phyloP scores from a whole-genome alignment of 345 rosid genomes.

The Acer campestre region DNA sequence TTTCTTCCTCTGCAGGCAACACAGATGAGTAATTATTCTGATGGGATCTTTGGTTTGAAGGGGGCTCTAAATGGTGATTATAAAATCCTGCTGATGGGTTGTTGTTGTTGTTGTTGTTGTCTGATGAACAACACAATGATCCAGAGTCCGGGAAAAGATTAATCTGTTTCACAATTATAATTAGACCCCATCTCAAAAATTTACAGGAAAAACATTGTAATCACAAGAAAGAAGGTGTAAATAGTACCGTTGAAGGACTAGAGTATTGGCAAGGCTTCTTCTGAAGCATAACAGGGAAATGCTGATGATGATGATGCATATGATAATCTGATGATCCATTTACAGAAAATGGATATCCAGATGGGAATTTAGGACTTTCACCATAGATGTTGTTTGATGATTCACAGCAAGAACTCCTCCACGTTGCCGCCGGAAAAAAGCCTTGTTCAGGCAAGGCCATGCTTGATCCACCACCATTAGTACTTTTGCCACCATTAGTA shows the following conservation, averaged over 20 bases:
- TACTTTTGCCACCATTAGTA: constrained; percentile 14
- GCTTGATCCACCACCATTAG: constrained; percentile 30
- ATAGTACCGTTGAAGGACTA: constrained; percentile 40
- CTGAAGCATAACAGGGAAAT: constrained; percentile 40
- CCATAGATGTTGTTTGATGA: constrained; percentile 15
- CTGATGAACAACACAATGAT: constrained; percentile 25
- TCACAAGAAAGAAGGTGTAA: not conserved
- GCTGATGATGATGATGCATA: constrained; percentile 35
- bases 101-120: not conserved
- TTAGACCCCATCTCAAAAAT: not conserved
- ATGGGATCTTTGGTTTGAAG: constrained; percentile 57
- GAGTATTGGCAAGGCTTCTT: constrained; percentile 34
- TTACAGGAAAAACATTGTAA: not conserved
- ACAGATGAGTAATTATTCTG: constrained; percentile 26
- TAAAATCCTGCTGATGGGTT: constrained; percentile 37
- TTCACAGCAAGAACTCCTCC: constrained; percentile 21
- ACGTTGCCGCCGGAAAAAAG: constrained; percentile 10
- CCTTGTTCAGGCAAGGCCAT: constrained; percentile 26
- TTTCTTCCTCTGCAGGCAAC: constrained; percentile 41
- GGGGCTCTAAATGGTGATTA: constrained; percentile 50
- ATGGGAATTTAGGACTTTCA: constrained; percentile 17
- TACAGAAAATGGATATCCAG: constrained; percentile 35
- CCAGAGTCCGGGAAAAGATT: constrained; percentile 29
- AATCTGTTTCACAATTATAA: constrained; percentile 35
- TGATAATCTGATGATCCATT: constrained; percentile 44